Evolutionary conservation across 2,329 filamentous ascomycete species (phyloP).

Genomic region (Paraconiothyrium brasiliense): DNA sequence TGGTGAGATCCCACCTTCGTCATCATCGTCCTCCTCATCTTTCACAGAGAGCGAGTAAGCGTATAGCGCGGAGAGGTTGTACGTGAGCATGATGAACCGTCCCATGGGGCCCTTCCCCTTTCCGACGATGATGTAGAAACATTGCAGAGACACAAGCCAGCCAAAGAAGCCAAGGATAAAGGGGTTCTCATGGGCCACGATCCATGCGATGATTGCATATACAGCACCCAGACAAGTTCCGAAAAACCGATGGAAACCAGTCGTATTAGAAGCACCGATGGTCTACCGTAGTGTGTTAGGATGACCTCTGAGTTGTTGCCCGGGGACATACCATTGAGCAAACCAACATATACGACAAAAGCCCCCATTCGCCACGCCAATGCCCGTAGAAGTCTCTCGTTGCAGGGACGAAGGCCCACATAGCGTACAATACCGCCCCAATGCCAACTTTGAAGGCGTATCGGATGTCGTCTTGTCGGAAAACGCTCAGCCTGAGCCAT

Average conservation of each 20-base stretch:
- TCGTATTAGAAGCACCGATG: conserved; percentile 94
- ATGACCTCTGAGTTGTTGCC: background rate
- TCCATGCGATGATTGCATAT: conserved; percentile 81
- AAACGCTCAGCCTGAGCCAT: conserved; percentile 64
- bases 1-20: conserved; percentile 83
- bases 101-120: conserved; percentile 88
- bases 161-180: conserved; percentile 81
- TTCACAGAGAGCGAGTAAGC: conserved; percentile 86
- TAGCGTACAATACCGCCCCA: conserved; percentile 86
- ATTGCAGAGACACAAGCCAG: conserved; percentile 80
- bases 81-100: conserved; percentile 92
- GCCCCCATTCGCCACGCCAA: conserved; percentile 96
- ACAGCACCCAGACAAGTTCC: conserved; percentile 85
- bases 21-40: conserved; percentile 82
- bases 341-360: conserved; percentile 97
- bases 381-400: conserved; percentile 83
- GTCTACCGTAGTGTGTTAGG: conserved; percentile 60
- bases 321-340: conserved; percentile 75
- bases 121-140: conserved; percentile 89
- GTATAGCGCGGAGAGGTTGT: conserved; percentile 94
- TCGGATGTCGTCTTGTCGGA: conserved; percentile 71
- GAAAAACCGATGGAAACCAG: conserved; percentile 83
- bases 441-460: conserved; percentile 95
- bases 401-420: conserved; percentile 82
- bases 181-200: conserved; percentile 76